phyloP scores from a whole-genome alignment of 1,284 basidiomycete species.

The Heliocybe sulcata region DNA sequence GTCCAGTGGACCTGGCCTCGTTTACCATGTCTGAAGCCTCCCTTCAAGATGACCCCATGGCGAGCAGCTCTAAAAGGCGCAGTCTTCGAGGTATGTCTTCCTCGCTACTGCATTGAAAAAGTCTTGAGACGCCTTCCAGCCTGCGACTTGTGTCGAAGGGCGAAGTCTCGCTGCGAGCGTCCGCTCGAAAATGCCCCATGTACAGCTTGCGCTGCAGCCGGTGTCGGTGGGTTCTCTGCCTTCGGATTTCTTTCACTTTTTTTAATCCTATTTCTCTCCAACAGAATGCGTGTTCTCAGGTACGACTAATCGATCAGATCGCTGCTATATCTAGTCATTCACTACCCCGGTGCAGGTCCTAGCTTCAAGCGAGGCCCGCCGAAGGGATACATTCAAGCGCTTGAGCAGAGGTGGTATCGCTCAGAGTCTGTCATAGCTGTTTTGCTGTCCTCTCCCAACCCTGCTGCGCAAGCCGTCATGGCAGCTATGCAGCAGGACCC shows the following conservation, averaged over 20 bases:
- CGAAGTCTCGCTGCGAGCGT: constrained; percentile 81
- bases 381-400: constrained; percentile 86
- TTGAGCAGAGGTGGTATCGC: constrained; percentile 84
- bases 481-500: constrained; percentile 63
- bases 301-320: neutral
- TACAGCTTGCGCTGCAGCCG: constrained; percentile 59
- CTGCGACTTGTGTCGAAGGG: constrained; percentile 80
- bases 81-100: no score
- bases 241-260: neutral
- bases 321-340: neutral
- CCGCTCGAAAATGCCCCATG: constrained; percentile 45
- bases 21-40: no score
- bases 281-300: neutral
- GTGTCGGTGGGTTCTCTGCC: constrained; percentile 41
- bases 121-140: constrained; percentile 30
- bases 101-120: no score
- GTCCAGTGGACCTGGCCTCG: no score
- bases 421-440: constrained; percentile 80
- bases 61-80: no score
- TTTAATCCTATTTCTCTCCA: neutral
- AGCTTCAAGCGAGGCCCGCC: constrained; percentile 83
- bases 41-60: no score
- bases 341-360: constrained; percentile 39
- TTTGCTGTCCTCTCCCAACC: constrained; percentile 66
- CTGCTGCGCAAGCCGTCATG: constrained; percentile 62